Base-by-base conservation (phyloP, 2,329 filamentous ascomycete genomes). In the Penicillium sp. region DNA sequence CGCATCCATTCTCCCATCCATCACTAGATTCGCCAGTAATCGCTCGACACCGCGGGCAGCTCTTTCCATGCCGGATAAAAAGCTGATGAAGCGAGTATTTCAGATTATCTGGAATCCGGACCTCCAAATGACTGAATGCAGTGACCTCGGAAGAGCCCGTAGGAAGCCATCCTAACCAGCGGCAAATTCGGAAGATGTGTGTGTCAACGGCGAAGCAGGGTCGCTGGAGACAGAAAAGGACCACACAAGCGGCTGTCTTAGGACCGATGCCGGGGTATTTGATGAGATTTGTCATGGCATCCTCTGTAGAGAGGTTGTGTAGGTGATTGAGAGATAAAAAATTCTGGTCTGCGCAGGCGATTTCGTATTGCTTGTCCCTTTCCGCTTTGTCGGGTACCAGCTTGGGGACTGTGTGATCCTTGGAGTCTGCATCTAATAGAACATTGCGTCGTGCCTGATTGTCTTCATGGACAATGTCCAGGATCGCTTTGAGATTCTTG, bases 381-480 rank as follows among this genome's bases (percentile, higher is more conserved):
- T 76, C 65, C 0, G 72, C 71, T 54, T 78, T 74, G 21, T 71
- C 61, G 10, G 68, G 61, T 1, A 75, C 72, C 3, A 48, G 9
- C 10, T 46, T 45, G 40, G n/a, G 34, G 9, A 32, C 3, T 18
- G 22, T 32, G 51, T 51, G 14, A 3, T 75, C 75, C 41, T 80
- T 72, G 5, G 83, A 71, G 6, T 75, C 68, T 0, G 75, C 75
- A 18, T 72, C 67, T 1, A 76, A 45, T 21, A 86, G 76, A 0
- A 78, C 79, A 18, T 81, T 72, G 18, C 77, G 79, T 10, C 83
- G 80, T n/a, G 75, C 72, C 61, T 83, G 77, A 36, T 90, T 90
- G 61, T 90, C 85, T 42, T 84, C 76, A 65, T 88, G 85, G 0
- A 92, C 87, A 71, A 86, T 84, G 48, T 90, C 83, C 8, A 95